Evolutionary conservation across 2,329 filamentous ascomycete genomes (phyloP).

Genomic region (Aspergillus amoenus): DNA sequence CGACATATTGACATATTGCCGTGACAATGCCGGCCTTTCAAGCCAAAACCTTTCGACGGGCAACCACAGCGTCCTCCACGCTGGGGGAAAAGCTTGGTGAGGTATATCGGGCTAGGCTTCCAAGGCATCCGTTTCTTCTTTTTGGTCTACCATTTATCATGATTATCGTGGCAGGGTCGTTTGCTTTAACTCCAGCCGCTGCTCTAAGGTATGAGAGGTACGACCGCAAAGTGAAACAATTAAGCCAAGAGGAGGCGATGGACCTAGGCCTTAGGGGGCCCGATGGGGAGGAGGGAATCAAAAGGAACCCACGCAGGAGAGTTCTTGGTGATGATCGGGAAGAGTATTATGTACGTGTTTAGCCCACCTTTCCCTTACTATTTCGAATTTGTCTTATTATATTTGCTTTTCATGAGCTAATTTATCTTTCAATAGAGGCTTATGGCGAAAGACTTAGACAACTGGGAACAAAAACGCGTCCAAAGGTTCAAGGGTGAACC

Average conservation of each 20-base stretch:
- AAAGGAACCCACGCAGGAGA: conserved; percentile 45
- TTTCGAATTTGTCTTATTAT: not conserved
- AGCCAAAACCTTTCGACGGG: conserved; percentile 68
- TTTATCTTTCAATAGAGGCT: conserved; percentile 56
- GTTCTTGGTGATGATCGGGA: conserved; percentile 44
- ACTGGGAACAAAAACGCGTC: conserved; percentile 96
- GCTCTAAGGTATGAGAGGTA: conserved; percentile 91
- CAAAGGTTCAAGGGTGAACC: conserved; percentile 85
- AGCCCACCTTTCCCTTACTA: not conserved
- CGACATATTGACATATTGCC: not conserved
- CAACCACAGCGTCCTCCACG: conserved; percentile 48
- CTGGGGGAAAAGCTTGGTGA: conserved; percentile 69
- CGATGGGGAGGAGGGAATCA: conserved; percentile 76
- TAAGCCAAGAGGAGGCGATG: conserved; percentile 83
- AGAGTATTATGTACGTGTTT: conserved; percentile 47
- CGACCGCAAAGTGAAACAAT: conserved; percentile 81
- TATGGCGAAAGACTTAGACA: conserved; percentile 85
- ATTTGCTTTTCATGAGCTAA: conserved; percentile 14
- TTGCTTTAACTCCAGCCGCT: conserved; percentile 90
- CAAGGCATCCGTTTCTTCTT: conserved; percentile 80
- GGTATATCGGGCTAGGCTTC: conserved; percentile 72
- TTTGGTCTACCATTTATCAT: conserved; percentile 92
- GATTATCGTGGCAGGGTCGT: conserved; percentile 87
- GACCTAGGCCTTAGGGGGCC: conserved; percentile 67
- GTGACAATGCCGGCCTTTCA: conserved; percentile 62